A percentile compares a stretch with the other conserved stretches of the same genome.
phyloP scores from a whole-genome alignment of 148 eudicot species.

The Selenicereus undatus region DNA sequence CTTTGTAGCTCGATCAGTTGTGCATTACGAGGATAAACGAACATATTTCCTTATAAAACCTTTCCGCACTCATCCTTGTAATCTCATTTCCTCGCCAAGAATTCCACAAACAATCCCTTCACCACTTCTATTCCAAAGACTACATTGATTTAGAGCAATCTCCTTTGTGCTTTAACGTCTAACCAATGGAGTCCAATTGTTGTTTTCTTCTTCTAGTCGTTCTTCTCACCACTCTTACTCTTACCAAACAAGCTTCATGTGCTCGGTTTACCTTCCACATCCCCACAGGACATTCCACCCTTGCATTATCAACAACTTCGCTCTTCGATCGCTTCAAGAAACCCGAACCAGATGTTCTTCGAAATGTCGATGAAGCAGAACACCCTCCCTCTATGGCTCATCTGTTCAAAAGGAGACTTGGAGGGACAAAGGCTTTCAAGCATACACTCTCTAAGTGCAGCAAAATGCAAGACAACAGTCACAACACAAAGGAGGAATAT shows the following conservation, averaged over 20 bases:
- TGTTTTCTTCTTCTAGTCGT: not conserved
- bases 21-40: not conserved
- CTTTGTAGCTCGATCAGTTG: not conserved
- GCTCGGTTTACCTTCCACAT: not conserved
- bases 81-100: not conserved
- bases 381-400: not conserved
- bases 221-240: not conserved
- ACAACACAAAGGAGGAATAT: not conserved
- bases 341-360: not conserved
- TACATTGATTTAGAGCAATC: not conserved
- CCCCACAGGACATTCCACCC: not conserved
- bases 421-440: not conserved
- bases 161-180: not conserved
- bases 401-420: not conserved
- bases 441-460: not conserved
- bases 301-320: not conserved
- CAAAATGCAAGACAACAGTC: not conserved
- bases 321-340: not conserved
- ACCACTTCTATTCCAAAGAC: too few relatives aligned
- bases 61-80: not conserved
- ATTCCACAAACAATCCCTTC: not conserved
- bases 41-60: not conserved
- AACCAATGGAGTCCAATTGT: not conserved
- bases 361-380: not conserved
- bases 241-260: not conserved